phyloP scores from a whole-genome alignment of 2,329 filamentous ascomycete genomes.

The Cladosporium phlei region DNA sequence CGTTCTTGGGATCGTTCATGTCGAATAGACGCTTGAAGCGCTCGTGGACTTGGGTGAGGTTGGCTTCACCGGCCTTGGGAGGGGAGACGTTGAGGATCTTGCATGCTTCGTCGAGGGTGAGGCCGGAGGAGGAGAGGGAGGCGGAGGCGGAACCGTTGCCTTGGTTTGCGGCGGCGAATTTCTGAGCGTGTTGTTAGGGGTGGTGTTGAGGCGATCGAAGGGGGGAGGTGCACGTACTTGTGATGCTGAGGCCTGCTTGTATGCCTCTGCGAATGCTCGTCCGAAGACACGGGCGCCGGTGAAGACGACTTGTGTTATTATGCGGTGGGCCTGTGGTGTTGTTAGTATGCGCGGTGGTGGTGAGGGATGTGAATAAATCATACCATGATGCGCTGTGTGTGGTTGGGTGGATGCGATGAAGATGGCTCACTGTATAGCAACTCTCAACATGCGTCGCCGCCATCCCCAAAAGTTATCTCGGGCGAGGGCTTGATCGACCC shows the following conservation, averaged over 20 bases:
- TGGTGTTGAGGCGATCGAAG: background rate
- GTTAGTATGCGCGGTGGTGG: background rate
- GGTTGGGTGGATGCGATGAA: constrained; percentile 4
- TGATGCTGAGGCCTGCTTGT: constrained; percentile 87
- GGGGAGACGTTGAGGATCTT: constrained; percentile 95
- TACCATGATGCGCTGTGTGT: constrained; percentile 22
- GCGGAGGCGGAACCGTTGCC: constrained; percentile 38
- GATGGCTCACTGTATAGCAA: background rate
- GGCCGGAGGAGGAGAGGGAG: constrained; percentile 61
- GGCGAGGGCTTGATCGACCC: background rate
- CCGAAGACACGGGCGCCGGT: constrained; percentile 88
- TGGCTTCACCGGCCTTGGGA: constrained; percentile 69
- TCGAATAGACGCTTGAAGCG: constrained; percentile 95
- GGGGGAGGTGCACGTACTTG: constrained; percentile 20
- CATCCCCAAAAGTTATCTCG: constrained; percentile 9
- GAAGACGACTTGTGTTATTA: constrained; percentile 88
- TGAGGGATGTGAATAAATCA: background rate
- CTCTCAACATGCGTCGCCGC: background rate
- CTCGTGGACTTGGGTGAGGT: constrained; percentile 73
- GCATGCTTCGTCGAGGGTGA: constrained; percentile 94
- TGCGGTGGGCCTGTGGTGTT: constrained; percentile 71
- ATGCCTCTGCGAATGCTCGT: constrained; percentile 88
- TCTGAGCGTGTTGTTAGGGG: constrained; percentile 20
- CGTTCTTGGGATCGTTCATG: constrained; percentile 88
- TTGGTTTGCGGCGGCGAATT: constrained; percentile 29